Conservation (phyloP, 2,329 filamentous ascomycete species). For the Paecilomyces niveus region DNA sequence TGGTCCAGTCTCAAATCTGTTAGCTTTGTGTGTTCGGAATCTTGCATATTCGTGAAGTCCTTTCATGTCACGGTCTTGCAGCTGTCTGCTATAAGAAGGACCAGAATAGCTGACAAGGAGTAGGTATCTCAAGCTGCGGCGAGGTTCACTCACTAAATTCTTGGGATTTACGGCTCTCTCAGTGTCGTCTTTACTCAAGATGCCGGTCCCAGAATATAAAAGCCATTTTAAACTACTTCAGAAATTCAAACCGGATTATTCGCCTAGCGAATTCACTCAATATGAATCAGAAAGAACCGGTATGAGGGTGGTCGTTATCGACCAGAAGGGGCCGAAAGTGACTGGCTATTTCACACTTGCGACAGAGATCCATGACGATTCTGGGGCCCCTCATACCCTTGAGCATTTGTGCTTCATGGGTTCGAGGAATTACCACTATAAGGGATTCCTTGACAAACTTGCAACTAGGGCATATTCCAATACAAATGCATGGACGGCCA, state of each 20-base stretch:
- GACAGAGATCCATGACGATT: slow-evolving; percentile 96
- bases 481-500: slow-evolving; percentile 96
- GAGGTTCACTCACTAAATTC: slow-evolving; percentile 12
- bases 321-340: slow-evolving; percentile 89
- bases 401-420: slow-evolving; percentile 83
- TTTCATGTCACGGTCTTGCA: not conserved
- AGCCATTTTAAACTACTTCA: slow-evolving; percentile 74
- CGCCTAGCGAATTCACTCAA: slow-evolving; percentile 78
- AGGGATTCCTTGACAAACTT: slow-evolving; percentile 89
- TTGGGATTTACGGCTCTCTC: slow-evolving; percentile 3
- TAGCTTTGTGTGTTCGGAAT: not conserved
- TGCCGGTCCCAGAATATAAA: slow-evolving; percentile 47
- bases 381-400: slow-evolving; percentile 81
- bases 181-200: slow-evolving; percentile 30
- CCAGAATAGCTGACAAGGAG: slow-evolving; percentile 9
- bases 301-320: slow-evolving; percentile 87
- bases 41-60: not conserved
- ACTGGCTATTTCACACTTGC: slow-evolving; percentile 92
- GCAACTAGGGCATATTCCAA: slow-evolving; percentile 86
- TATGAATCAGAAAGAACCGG: slow-evolving; percentile 94
- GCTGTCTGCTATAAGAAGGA: not conserved
- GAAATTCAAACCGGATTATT: slow-evolving; percentile 82
- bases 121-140: slow-evolving; percentile 15
- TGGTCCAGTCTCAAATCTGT: not conserved
- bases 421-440: slow-evolving; percentile 88